Conservation (phyloP, 805 yeast species). For the Candida caryicola region DNA sequence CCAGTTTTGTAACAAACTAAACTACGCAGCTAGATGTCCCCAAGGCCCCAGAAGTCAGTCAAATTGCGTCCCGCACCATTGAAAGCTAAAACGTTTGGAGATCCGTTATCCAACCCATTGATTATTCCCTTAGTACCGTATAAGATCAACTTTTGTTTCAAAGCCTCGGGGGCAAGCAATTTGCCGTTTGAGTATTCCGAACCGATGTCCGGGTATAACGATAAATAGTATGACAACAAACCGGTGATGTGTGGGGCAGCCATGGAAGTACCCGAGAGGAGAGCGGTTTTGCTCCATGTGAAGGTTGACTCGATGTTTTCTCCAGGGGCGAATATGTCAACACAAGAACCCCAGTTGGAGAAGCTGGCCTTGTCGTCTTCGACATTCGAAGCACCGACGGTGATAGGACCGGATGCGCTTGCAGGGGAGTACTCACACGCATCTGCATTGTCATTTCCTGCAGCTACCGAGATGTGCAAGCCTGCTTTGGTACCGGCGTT, state of each 20-base stretch:
- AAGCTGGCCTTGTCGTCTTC: constrained; percentile 90
- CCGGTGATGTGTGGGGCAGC: constrained; percentile 97
- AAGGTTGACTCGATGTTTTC: constrained; percentile 81
- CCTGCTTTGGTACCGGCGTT: constrained; percentile 89
- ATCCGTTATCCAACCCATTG: constrained; percentile 62
- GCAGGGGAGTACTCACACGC: constrained; percentile 95
- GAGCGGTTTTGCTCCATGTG: constrained; percentile 76
- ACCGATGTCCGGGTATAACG: constrained; percentile 74
- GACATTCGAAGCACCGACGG: constrained; percentile 93
- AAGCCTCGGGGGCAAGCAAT: constrained; percentile 64
- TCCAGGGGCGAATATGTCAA: constrained; percentile 96
- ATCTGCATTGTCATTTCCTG: constrained; percentile 91
- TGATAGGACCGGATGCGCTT: constrained; percentile 74
- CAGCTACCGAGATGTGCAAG: constrained; percentile 91
- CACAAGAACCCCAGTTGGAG: constrained; percentile 94
- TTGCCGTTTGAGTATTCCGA: constrained; percentile 58
- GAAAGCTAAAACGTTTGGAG: constrained; percentile 74
- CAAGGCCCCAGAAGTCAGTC: constrained; percentile 55
- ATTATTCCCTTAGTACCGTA: constrained; percentile 62
- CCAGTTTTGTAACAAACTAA: too few species aligned
- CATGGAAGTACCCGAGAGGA: constrained; percentile 95
- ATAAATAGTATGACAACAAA: constrained; percentile 80
- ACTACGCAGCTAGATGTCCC: background rate
- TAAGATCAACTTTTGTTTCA: constrained; percentile 71
- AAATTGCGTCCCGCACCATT: constrained; percentile 80